Evolutionary conservation across 495 filamentous ascomycete species (phyloP), one percentile per base, ranked within the genome.

Genomic region (Chlorociboria aeruginascens): DNA sequence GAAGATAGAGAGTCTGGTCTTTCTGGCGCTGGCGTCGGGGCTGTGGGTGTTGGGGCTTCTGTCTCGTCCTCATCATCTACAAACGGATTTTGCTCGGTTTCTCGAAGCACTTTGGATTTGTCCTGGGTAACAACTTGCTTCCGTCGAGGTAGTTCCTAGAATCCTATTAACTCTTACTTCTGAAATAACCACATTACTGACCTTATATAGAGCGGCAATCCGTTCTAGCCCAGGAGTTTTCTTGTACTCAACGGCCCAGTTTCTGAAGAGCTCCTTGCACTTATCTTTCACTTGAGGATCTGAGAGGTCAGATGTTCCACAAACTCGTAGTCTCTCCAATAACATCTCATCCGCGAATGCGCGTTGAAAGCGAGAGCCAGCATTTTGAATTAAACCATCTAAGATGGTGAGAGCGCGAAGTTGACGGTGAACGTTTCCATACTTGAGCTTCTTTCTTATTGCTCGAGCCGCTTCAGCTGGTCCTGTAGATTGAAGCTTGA

Each of bases 391-490:
- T 20, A 97, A 70, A 38, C 84, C 89, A 62, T 99, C 92, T 3
- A 99, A 79, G 29, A 99, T 83, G 8, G 82, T 83, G 34, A 99
- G 76, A 45, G 93, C 85, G 36, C 93, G 79, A 6, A 99, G 72
- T 62, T 97, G 93, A 13, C 87, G 81, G 61, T 97, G 89, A 14
- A 90, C 69, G 53, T 77, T 95, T 45, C 93, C 93, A 63, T 99
- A 99, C 66, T 97, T 97, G 76, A 99, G 76, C 70, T 99, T 97
- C 79, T 97, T 99, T 40, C 93, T 78, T 55, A 97, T 76, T 16
- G 93, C 90, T 61, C 93, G 78, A 51, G 88, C 85, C 43, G 89
- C 89, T 68, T 99, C 93, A 7, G 78, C 77, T 1, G 93, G 89
- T 2, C 93, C 93, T 14, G 83, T 83, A 40, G 75, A 75, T 65